Evolutionary conservation across 192 early-diverging fungal genomes (phyloP).

Genomic region (Bifiguratus adelaidae): DNA sequence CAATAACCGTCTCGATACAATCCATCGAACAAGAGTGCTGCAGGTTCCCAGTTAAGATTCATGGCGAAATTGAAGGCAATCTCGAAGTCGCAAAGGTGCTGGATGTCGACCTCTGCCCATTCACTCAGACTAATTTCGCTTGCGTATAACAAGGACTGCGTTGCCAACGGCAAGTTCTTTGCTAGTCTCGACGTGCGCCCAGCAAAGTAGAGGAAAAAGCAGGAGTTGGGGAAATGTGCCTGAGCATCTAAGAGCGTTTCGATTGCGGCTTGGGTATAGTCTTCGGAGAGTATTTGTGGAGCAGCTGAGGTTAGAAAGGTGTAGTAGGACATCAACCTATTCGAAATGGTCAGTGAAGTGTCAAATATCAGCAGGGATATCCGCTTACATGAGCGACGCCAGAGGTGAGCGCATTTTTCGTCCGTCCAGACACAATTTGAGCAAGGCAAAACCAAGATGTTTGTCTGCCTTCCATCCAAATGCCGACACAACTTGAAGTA

Average conservation of each 20-base stretch:
- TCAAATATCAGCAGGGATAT: too few species aligned
- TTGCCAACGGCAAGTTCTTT: slow-evolving; percentile 16
- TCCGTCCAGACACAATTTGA: slow-evolving; percentile 29
- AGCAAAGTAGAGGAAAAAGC: slow-evolving; percentile 24
- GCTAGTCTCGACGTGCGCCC: slow-evolving; percentile 21
- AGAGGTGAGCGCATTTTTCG: slow-evolving; percentile 35
- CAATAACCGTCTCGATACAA: too few species aligned
- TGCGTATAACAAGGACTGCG: slow-evolving; percentile 21
- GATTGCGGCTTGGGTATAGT: slow-evolving; percentile 18
- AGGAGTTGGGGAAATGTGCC: slow-evolving; percentile 18
- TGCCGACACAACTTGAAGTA: slow-evolving; percentile 34
- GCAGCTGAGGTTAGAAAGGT: slow-evolving; percentile 19
- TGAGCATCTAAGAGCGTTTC: slow-evolving; percentile 22
- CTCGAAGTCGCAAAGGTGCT: slow-evolving; percentile 12
- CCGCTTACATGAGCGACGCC: slow-evolving; percentile 36
- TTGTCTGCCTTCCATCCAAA: slow-evolving; percentile 42
- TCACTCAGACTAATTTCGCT: slow-evolving; percentile 14
- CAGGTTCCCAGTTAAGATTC: slow-evolving; percentile 15
- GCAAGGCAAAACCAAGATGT: slow-evolving; percentile 33
- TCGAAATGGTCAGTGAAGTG: too few species aligned
- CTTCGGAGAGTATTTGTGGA: slow-evolving; percentile 15
- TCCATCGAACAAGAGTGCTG: background rate
- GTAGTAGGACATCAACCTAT: slow-evolving; percentile 20
- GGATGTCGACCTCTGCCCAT: slow-evolving; percentile 18
- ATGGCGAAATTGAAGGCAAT: slow-evolving; percentile 18